Conservation (phyloP, 1,139 yeast genomes). For the Suhomyces bribrorum region DNA sequence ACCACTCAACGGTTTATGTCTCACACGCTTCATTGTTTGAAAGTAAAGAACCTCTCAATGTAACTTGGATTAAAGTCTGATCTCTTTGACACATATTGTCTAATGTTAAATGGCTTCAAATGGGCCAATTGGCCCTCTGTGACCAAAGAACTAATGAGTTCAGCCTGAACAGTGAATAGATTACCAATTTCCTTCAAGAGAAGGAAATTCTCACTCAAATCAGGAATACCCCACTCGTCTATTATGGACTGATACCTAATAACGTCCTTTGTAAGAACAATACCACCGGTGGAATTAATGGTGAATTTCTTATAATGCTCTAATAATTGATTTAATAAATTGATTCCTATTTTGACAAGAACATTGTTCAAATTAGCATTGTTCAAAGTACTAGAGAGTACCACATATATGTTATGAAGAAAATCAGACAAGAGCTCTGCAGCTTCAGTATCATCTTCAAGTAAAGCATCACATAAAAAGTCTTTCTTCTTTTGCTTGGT, state of each 20-base stretch:
- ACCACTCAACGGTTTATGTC: too few relatives aligned
- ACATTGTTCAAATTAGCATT: slow-evolving; percentile 56
- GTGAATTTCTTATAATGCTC: slow-evolving; percentile 76
- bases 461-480: slow-evolving; percentile 47
- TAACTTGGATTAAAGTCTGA: slow-evolving; percentile 65
- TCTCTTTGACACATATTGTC: slow-evolving; percentile 71
- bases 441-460: slow-evolving; percentile 67
- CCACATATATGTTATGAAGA: slow-evolving; percentile 46
- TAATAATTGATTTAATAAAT: slow-evolving; percentile 59
- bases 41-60: slow-evolving; percentile 50
- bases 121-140: slow-evolving; percentile 78
- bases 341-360: slow-evolving; percentile 60
- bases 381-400: slow-evolving; percentile 39
- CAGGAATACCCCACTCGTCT: slow-evolving; percentile 68
- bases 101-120: slow-evolving; percentile 64
- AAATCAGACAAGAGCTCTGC: slow-evolving; percentile 65
- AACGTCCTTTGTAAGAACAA: slow-evolving; percentile 80
- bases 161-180: slow-evolving; percentile 73
- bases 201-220: slow-evolving; percentile 67
- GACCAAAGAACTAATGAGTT: slow-evolving; percentile 71
- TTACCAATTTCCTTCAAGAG: slow-evolving; percentile 82
- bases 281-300: slow-evolving; percentile 82
- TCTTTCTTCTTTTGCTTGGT: slow-evolving; percentile 67
- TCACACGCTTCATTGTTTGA: slow-evolving; percentile 30
- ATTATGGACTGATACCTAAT: slow-evolving; percentile 74